Evolutionary conservation across 495 filamentous ascomycete genomes (phyloP).

Genomic region (Amphirosellinia nigrospora): DNA sequence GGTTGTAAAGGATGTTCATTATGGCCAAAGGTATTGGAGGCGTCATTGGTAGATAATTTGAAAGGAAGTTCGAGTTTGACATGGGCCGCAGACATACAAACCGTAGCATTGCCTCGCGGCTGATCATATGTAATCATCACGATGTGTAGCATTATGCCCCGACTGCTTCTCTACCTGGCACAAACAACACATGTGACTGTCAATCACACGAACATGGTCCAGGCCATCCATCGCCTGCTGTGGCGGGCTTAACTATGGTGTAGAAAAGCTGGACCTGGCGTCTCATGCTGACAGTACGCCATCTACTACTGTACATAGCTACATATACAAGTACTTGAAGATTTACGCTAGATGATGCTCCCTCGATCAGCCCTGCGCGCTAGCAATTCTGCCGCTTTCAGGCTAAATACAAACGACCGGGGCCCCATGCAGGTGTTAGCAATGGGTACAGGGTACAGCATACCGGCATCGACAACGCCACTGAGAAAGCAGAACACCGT

Average conservation of each 20-base stretch:
- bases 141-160: neutral
- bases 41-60: neutral
- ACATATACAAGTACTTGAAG: neutral
- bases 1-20: neutral
- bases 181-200: constrained; percentile 5
- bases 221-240: neutral
- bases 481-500: neutral
- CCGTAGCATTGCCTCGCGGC: neutral
- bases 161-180: neutral
- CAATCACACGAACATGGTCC: neutral
- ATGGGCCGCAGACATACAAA: neutral
- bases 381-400: constrained; percentile 27
- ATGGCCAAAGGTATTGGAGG: neutral
- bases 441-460: neutral
- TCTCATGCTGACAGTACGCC: too few relatives aligned
- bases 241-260: constrained; percentile 8
- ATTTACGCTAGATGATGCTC: constrained; percentile 13
- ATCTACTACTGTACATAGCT: neutral
- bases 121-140: constrained; percentile 1
- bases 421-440: constrained; percentile 1
- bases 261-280: too few relatives aligned
- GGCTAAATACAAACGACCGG: constrained; percentile 25
- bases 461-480: constrained; percentile 10
- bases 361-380: constrained; percentile 23
- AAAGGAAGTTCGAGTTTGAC: neutral